Base-by-base conservation (phyloP, 352 stramenopile species). In the Globisporangium megalacanthum region DNA sequence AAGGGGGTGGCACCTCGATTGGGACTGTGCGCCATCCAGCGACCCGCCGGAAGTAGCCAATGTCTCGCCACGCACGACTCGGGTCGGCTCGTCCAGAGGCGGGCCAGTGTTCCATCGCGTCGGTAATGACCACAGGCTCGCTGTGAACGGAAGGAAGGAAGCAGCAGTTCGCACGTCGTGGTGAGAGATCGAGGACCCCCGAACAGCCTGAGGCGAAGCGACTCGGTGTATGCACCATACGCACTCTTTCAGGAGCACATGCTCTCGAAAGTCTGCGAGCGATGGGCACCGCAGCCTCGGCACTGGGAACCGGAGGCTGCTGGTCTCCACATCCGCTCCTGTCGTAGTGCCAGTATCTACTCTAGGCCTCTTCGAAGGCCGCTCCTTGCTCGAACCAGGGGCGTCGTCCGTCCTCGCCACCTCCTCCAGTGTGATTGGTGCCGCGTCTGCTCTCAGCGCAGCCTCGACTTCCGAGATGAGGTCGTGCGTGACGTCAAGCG, bases 101-200 rank as follows among this genome's bases (percentile, higher is more conserved):
- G 10, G 86, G 84, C 86, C 86, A 95, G n/a, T 78, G 65, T 39
- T 93, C 77, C 83, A 95, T 88, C 11, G 73, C 77, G 5, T 71
- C 76, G 6, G 69, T 89, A 56, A 95, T 77, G 56, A 95, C 66
- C n/a, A 89, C 76, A 0, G 86, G 83, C 17, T 72, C 65, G 14
- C 81, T 92, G 49, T 3, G 4, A 22, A 3, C n/a, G 6, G 4
- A 11, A 49, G 44, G 35, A 3, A 35, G 6, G 4, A 11, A 49
- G 44, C 50, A 55, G 4, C 49, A n/a, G 25, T 29, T 29, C 25
- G 25, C 25, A 29, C 25, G 25, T 29, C 4, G 25, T 1, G 25
- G 25, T 29, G 25, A 29, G 25, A 29, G 7, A 42, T 44, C 31
- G 29, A 45, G 14, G 7, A 39, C 20, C 9, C 11, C 4, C 22